phyloP scores from a whole-genome alignment of 441 rosid species.

The Populus hybrid region DNA sequence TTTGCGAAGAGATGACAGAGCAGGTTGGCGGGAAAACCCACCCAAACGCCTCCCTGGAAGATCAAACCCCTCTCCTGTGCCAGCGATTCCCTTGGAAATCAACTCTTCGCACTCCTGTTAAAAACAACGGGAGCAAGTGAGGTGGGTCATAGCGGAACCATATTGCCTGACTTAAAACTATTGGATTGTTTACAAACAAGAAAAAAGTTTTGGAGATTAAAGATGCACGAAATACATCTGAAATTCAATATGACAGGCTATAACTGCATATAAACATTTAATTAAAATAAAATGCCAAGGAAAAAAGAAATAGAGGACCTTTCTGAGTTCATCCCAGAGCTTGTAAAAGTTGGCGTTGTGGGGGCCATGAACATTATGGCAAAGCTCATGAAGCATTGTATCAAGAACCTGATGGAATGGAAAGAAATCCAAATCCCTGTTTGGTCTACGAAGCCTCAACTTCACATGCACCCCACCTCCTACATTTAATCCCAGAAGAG shows the following conservation, averaged over 20 bases:
- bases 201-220: not conserved
- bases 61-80: conserved; percentile 76
- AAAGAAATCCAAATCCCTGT: conserved; percentile 56
- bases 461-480: conserved; percentile 65
- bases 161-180: not conserved
- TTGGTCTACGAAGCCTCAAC: conserved; percentile 70
- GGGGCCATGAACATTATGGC: conserved; percentile 83
- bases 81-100: conserved; percentile 62
- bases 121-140: conserved; percentile 6
- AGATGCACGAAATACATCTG: not conserved
- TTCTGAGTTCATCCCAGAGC: conserved; percentile 92
- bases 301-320: conserved; percentile 30
- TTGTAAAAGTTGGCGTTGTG: conserved; percentile 80
- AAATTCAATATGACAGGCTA: not conserved
- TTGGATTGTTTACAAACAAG: not conserved
- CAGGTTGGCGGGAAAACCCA: conserved; percentile 67
- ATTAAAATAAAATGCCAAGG: not conserved
- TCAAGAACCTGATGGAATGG: conserved; percentile 74
- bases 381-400: conserved; percentile 95
- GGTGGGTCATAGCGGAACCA: not conserved
- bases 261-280: not conserved
- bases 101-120: conserved; percentile 82
- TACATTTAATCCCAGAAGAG: conserved; percentile 76
- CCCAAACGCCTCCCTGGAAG: conserved; percentile 75
- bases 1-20: conserved; percentile 51